Conservation (phyloP, 495 filamentous ascomycete genomes). For the Hypoxylon lienhwacheense region DNA sequence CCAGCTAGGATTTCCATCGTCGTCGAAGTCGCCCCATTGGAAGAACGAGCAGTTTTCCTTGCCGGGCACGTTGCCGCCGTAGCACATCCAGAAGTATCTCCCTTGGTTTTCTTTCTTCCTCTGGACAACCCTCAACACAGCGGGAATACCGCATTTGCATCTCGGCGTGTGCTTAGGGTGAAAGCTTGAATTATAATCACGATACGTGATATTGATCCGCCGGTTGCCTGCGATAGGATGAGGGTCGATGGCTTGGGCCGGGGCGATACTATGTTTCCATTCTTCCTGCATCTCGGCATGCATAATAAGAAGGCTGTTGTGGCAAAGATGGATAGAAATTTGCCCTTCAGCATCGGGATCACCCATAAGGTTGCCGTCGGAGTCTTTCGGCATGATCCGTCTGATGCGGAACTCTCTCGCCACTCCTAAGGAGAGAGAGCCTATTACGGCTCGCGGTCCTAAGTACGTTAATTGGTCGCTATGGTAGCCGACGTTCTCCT, state of each 20-base stretch:
- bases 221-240: slow-evolving; percentile 79
- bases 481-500: slow-evolving; percentile 86
- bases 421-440: slow-evolving; percentile 86
- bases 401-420: slow-evolving; percentile 88
- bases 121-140: slow-evolving; percentile 77
- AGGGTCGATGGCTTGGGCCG: slow-evolving; percentile 71
- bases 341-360: slow-evolving; percentile 71
- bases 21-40: slow-evolving; percentile 86
- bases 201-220: slow-evolving; percentile 92
- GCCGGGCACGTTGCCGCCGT: slow-evolving; percentile 72
- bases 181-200: slow-evolving; percentile 75
- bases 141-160: slow-evolving; percentile 67
- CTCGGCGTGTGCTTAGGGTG: slow-evolving; percentile 69
- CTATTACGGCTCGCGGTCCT: slow-evolving; percentile 84
- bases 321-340: slow-evolving; percentile 87
- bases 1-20: slow-evolving; percentile 81
- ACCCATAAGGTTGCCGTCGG: slow-evolving; percentile 38
- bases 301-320: slow-evolving; percentile 93
- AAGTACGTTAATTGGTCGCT: slow-evolving; percentile 91
- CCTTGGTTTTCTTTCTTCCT: slow-evolving; percentile 72
- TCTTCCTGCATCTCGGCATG: slow-evolving; percentile 87
- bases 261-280: slow-evolving; percentile 78
- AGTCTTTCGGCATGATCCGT: slow-evolving; percentile 60
- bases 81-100: slow-evolving; percentile 93
- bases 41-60: slow-evolving; percentile 81